Evolutionary conservation across 306 rosid genomes (phyloP), one percentile per base, ranked within the genome.

Genomic region (Begonia fuchsioides): DNA sequence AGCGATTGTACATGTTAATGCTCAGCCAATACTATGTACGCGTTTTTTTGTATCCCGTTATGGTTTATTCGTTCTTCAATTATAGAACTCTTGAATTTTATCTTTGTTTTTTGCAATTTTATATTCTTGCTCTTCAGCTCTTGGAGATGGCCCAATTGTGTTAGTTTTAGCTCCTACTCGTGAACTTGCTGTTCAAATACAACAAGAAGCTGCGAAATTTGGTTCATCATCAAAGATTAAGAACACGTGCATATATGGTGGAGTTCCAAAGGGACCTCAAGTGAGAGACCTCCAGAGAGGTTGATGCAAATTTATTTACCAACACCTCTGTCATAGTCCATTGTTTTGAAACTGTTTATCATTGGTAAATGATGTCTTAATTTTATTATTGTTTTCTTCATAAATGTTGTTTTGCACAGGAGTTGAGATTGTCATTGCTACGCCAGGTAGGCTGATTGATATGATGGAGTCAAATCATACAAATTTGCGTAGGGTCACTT

Each of bases 231-330:
- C 98, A 6, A 85, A 79, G 75, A 82, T 92, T 62, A 92, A 92
- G 81, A 77, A 73, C 55, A 92, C 98, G n/a, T 92, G 98, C 68
- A 71, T 92, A 11, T 92, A 85, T 53, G 98, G 98, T 17, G 98
- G 98, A 49, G 98, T 92, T 63, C 98, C 98, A n/a, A 90, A 85
- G 73, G 98, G 96, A 49, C 98, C 98, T 61, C 98, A 92, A 72
- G 93, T 92, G 64, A 94, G 96, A 49, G 98, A 92, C 67, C 96
- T 92, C 43, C 98, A 92, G 71, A 92, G 75, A 79, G 98, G 98
- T 85, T 66, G 49, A 75, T 66, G 71, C 53, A 60, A 60, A 57
- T 46, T 66, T 67, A 48, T 53, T 41, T 41, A 41, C 35, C 35
- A 6, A 26, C 35, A 4, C 35, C 35, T 26, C 3, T 26, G 6